These are phyloP conservation scores for Pleurozium schreberi DNA, from an alignment of 225 moss, liverwort and hornwort species.

Conservation along the genomic window DNA sequence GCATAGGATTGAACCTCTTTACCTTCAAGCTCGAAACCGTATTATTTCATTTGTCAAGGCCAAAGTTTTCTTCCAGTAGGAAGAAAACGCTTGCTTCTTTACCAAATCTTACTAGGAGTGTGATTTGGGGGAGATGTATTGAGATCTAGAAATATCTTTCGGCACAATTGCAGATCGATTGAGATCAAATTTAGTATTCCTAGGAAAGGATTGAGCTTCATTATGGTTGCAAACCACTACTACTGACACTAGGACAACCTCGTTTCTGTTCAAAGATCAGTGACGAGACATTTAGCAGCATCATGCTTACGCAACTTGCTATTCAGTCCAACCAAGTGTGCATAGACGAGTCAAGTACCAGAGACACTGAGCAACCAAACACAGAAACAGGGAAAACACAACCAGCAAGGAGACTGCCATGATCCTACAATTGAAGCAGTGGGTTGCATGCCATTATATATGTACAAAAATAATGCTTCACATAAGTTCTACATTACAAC, in stretches of 20 bases:
- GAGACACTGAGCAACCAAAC: not conserved
- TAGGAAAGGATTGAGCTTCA: no score
- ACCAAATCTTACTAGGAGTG: not conserved
- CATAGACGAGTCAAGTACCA: not conserved
- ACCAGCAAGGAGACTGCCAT: not conserved
- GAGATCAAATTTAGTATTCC: not conserved
- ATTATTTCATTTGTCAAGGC: not conserved
- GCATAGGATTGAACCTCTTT: not conserved
- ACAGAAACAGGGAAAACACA: not conserved
- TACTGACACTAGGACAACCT: not conserved
- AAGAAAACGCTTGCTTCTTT: not conserved
- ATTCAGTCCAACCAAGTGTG: not conserved
- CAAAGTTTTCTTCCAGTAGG: not conserved
- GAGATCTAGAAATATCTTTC: not conserved
- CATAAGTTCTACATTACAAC: not conserved
- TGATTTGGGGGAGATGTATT: no score
- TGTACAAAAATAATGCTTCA: slow-evolving; percentile 2
- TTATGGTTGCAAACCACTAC: not conserved
- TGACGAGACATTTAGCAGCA: not conserved
- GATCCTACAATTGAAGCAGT: not conserved
- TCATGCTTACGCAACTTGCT: not conserved
- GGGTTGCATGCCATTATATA: slow-evolving; percentile 3
- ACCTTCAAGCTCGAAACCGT: not conserved
- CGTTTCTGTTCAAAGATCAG: not conserved
- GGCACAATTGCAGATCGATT: no score